Percentiles rank a stretch among this genome's conserved stretches.
Conservation (phyloP, 306 rosid genomes). For the Glycine tomentella region DNA sequence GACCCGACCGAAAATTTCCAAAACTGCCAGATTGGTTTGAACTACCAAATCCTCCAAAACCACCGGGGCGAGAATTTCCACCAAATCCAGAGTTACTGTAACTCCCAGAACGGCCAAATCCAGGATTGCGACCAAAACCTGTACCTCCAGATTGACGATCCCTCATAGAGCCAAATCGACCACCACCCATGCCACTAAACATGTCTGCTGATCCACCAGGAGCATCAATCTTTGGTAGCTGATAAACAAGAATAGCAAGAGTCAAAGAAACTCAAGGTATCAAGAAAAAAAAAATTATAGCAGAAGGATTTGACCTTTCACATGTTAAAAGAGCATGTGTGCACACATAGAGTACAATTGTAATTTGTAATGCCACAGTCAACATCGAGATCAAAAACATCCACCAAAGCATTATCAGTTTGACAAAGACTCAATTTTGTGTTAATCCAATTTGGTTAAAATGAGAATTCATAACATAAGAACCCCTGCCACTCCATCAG, state of each 20-base stretch:
- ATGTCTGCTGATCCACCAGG: constrained; percentile 59
- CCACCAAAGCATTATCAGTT: no score
- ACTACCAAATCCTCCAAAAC: no score
- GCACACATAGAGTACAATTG: not conserved
- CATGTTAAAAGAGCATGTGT: not conserved
- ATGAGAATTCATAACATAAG: no score
- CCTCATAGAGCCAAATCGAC: constrained; percentile 54
- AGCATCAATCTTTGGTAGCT: constrained; percentile 78
- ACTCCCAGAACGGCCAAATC: constrained; percentile 60
- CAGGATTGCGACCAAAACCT: constrained; percentile 59
- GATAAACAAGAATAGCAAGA: constrained; percentile 50
- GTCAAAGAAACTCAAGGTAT: not conserved
- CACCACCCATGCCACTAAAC: constrained; percentile 62
- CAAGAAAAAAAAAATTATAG: constrained; percentile 16
- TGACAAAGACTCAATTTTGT: no score
- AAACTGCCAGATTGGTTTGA: not conserved
- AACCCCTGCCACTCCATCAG: no score
- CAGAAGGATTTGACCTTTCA: not conserved
- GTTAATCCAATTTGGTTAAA: no score
- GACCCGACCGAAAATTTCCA: not conserved
- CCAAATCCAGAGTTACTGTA: constrained; percentile 52
- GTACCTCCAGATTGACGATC: constrained; percentile 53
- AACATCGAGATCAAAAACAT: no score
- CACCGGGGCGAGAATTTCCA: no score
- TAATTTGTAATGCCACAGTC: not conserved